Evolutionary conservation across 768 basidiomycete species (phyloP).

Genomic region (Panus rudis): DNA sequence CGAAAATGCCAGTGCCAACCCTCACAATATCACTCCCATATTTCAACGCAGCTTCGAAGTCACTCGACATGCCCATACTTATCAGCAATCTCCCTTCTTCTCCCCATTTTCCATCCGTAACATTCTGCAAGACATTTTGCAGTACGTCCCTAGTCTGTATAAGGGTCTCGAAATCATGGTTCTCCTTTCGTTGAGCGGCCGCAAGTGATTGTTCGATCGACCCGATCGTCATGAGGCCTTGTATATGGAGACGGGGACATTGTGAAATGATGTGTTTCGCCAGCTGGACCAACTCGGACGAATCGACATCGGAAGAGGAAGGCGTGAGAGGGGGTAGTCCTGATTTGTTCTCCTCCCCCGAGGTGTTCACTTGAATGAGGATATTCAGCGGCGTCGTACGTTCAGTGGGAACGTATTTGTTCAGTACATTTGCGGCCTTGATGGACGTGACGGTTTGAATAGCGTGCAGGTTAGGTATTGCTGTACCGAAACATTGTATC

Average conservation of each 20-base stretch:
- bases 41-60: conserved; percentile 81
- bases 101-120: conserved; percentile 29
- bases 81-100: conserved; percentile 48
- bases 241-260: conserved; percentile 71
- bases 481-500: conserved; percentile 31
- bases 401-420: conserved; percentile 60
- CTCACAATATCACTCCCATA: conserved; percentile 84
- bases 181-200: conserved; percentile 37
- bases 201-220: conserved; percentile 64
- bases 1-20: conserved; percentile 90
- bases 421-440: conserved; percentile 74
- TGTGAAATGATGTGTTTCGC: conserved; percentile 60
- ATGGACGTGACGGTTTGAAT: conserved; percentile 81
- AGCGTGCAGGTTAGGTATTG: conserved; percentile 79
- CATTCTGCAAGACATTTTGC: conserved; percentile 32
- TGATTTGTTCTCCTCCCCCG: conserved; percentile 86
- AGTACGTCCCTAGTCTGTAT: conserved; percentile 58
- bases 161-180: conserved; percentile 72
- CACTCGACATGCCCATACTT: conserved; percentile 97
- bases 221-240: conserved; percentile 97
- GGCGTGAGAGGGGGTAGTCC: conserved; percentile 60
- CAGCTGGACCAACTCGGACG: conserved; percentile 54
- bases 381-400: conserved; percentile 64
- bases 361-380: conserved; percentile 92
- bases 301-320: conserved; percentile 20